A percentile compares a stretch with the other conserved stretches of the same genome.
These are phyloP conservation scores for Macaranga tanarius DNA, from an alignment of 441 rosid species.

Conservation along the genomic window DNA sequence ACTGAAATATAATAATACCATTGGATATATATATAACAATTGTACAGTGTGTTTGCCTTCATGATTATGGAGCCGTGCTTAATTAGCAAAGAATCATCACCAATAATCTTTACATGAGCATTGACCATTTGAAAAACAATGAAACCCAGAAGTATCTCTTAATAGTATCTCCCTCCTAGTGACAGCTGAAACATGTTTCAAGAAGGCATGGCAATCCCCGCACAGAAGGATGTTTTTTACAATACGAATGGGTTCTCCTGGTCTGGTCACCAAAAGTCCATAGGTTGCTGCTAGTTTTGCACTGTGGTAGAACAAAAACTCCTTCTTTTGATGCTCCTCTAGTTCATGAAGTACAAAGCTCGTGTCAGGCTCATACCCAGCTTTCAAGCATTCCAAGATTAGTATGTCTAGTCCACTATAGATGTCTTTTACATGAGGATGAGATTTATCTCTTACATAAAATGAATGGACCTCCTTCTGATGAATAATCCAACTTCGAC, in stretches of 20 bases:
- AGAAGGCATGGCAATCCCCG: slow-evolving; percentile 80
- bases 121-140: slow-evolving; percentile 58
- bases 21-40: background rate
- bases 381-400: slow-evolving; percentile 60
- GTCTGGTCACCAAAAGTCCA: slow-evolving; percentile 51
- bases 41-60: background rate
- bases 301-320: slow-evolving; percentile 77
- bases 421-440: slow-evolving; percentile 61
- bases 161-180: slow-evolving; percentile 59
- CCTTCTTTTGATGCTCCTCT: slow-evolving; percentile 77
- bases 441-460: slow-evolving; percentile 66
- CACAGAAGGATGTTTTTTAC: slow-evolving; percentile 75
- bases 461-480: slow-evolving; percentile 58
- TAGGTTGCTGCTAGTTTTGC: slow-evolving; percentile 81
- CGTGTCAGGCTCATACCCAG: slow-evolving; percentile 75
- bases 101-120: slow-evolving; percentile 74
- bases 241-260: slow-evolving; percentile 49
- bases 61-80: background rate
- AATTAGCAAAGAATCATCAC: slow-evolving; percentile 30
- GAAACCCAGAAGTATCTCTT: slow-evolving; percentile 86
- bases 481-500: slow-evolving; percentile 78
- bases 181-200: slow-evolving; percentile 52
- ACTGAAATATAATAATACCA: too few species aligned
- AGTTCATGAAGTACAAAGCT: slow-evolving; percentile 89
- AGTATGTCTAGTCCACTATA: slow-evolving; percentile 67